These are phyloP conservation scores for Stagonosporopsis tanaceti DNA, from an alignment of 2,329 filamentous ascomycete species.

Conservation along the genomic window DNA sequence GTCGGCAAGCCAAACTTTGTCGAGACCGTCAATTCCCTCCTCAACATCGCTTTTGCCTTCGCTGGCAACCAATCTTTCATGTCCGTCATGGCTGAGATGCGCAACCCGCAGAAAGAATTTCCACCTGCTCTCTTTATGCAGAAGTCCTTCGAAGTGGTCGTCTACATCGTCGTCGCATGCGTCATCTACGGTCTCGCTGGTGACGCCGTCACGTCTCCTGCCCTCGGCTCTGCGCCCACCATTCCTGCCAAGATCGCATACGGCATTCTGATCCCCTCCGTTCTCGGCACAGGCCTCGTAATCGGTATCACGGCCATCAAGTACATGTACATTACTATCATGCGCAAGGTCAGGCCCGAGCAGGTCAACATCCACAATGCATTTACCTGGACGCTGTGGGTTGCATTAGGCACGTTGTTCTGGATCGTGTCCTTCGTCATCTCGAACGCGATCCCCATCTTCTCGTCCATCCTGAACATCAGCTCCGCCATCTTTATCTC, in stretches of 20 bases:
- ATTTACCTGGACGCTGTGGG: conserved; percentile 67
- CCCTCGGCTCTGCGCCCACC: conserved; percentile 67
- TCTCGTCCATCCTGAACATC: conserved; percentile 70
- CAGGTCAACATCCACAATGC: conserved; percentile 55
- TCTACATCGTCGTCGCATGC: conserved; percentile 70
- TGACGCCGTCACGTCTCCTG: conserved; percentile 67
- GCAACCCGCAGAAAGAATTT: conserved; percentile 64
- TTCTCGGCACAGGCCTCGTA: conserved; percentile 74
- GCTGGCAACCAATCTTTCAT: conserved; percentile 72
- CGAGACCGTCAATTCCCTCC: conserved; percentile 36
- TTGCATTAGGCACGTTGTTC: conserved; percentile 61
- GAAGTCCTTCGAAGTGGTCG: conserved; percentile 63
- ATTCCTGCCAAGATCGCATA: conserved; percentile 70
- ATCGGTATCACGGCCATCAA: conserved; percentile 72
- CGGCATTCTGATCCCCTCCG: conserved; percentile 72
- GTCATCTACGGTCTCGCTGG: conserved; percentile 74
- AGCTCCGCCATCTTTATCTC: conserved; percentile 65
- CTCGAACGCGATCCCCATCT: conserved; percentile 59
- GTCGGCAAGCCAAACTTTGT: conserved; percentile 40
- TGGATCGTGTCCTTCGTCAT: conserved; percentile 64
- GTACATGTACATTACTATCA: conserved; percentile 70
- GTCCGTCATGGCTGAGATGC: conserved; percentile 70
- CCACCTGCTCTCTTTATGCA: conserved; percentile 67
- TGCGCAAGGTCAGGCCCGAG: conserved; percentile 51
- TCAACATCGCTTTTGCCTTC: conserved; percentile 76